Evolutionary conservation across 345 rosid genomes (phyloP).

Genomic region (Viola odorata): DNA sequence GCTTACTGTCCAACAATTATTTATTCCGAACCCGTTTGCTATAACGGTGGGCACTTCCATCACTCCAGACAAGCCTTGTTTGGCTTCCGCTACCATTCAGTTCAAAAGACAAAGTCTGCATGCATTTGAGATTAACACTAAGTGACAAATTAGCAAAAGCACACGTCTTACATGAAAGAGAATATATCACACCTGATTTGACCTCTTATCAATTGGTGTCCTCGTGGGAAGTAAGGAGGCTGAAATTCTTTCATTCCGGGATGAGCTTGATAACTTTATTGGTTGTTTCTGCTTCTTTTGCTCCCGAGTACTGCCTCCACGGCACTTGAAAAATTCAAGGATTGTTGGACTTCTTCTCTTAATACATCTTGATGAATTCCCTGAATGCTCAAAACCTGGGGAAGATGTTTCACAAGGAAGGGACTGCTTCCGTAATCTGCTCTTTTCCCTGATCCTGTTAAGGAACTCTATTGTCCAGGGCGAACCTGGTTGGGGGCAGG

Average conservation of each 20-base stretch:
- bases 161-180: neutral
- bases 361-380: constrained; percentile 34
- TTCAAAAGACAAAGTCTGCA: constrained; percentile 63
- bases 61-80: constrained; percentile 75
- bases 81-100: constrained; percentile 51
- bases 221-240: constrained; percentile 36
- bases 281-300: constrained; percentile 56
- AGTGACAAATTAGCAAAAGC: neutral
- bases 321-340: constrained; percentile 73
- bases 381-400: constrained; percentile 29
- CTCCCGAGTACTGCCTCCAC: constrained; percentile 42
- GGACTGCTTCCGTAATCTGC: constrained; percentile 55
- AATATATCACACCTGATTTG: constrained; percentile 49
- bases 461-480: constrained; percentile 96
- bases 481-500: constrained; percentile 48
- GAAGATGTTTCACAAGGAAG: constrained; percentile 44
- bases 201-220: constrained; percentile 75
- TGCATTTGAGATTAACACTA: neutral
- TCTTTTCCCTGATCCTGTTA: constrained; percentile 71
- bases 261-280: constrained; percentile 29
- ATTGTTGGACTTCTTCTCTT: constrained; percentile 77
- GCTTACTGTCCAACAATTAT: constrained; percentile 5
- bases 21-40: constrained; percentile 26
- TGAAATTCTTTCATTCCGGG: constrained; percentile 30
- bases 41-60: constrained; percentile 26